phyloP scores from a whole-genome alignment of 345 rosid species.

The Streptanthus diversifolius region DNA sequence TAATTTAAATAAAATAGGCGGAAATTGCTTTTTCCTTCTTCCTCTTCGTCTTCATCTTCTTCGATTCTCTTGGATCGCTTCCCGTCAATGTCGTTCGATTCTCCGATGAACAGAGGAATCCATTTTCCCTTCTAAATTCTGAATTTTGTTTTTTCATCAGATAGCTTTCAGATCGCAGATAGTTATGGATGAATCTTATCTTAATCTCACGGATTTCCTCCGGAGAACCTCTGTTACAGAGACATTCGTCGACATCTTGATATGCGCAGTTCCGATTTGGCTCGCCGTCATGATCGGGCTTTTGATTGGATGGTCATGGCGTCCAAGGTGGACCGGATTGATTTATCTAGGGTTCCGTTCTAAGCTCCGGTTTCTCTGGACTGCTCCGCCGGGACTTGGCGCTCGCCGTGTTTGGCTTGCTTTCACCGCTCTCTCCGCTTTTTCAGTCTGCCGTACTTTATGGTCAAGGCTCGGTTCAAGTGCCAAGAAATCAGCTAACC shows the following conservation, averaged over 20 bases:
- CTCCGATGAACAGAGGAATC: constrained; percentile 11
- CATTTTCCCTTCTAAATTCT: neutral
- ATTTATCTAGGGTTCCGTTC: constrained; percentile 71
- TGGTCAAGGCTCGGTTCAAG: constrained; percentile 53
- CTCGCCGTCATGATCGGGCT: constrained; percentile 93
- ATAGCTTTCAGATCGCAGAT: neutral
- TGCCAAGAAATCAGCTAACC: constrained; percentile 30
- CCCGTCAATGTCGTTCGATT: constrained; percentile 17
- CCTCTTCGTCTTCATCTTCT: constrained; percentile 14
- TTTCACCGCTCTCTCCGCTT: constrained; percentile 80
- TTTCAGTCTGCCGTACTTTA: constrained; percentile 70
- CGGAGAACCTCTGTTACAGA: constrained; percentile 66
- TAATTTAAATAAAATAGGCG: constrained; percentile 4
- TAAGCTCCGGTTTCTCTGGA: constrained; percentile 74
- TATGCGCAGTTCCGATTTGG: constrained; percentile 98
- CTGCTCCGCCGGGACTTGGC: constrained; percentile 96
- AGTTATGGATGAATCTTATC: constrained; percentile 60
- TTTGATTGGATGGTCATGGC: constrained; percentile 96
- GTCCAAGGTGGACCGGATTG: constrained; percentile 91
- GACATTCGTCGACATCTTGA: constrained; percentile 85
- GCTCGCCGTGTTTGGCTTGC: constrained; percentile 96
- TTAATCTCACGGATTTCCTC: constrained; percentile 55
- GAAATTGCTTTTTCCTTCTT: neutral
- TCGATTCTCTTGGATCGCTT: constrained; percentile 4
- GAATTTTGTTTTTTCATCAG: neutral